phyloP scores from a whole-genome alignment of 805 yeast species.

The Candida yuanshanica region DNA sequence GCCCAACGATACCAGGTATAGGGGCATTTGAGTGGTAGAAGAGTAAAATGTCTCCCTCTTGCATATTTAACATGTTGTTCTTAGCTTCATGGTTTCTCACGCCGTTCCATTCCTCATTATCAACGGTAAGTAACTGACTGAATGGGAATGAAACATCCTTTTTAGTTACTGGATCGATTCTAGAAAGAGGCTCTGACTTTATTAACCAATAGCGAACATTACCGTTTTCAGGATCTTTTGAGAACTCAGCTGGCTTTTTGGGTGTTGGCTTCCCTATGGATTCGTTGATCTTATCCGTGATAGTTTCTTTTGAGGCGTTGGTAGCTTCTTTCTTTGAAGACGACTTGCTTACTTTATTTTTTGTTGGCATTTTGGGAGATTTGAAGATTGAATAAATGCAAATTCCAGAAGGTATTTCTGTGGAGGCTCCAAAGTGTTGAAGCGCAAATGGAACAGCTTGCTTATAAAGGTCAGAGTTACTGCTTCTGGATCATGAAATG shows the following conservation, averaged over 20 bases:
- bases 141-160: conserved; percentile 45
- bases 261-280: conserved; percentile 22
- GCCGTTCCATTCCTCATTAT: conserved; percentile 50
- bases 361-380: conserved; percentile 6
- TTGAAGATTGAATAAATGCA: too few species aligned
- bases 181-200: conserved; percentile 48
- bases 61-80: conserved; percentile 45
- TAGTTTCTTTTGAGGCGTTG: neutral
- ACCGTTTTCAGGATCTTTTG: conserved; percentile 20
- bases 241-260: conserved; percentile 29
- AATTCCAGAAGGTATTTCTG: neutral
- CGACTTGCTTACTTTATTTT: conserved; percentile 1
- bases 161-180: conserved; percentile 43
- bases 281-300: neutral
- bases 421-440: too few species aligned
- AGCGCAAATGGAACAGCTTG: too few species aligned
- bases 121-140: conserved; percentile 33
- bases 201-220: conserved; percentile 44
- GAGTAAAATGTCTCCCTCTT: conserved; percentile 38
- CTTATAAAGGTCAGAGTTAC: too few species aligned
- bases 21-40: conserved; percentile 54
- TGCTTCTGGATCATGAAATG: too few species aligned
- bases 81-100: conserved; percentile 55
- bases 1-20: conserved; percentile 50
- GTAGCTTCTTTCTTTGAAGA: neutral